These are phyloP conservation scores for Blastobotrys raffinosifermentans DNA, from an alignment of 1,139 yeast genomes.

Conservation along the genomic window DNA sequence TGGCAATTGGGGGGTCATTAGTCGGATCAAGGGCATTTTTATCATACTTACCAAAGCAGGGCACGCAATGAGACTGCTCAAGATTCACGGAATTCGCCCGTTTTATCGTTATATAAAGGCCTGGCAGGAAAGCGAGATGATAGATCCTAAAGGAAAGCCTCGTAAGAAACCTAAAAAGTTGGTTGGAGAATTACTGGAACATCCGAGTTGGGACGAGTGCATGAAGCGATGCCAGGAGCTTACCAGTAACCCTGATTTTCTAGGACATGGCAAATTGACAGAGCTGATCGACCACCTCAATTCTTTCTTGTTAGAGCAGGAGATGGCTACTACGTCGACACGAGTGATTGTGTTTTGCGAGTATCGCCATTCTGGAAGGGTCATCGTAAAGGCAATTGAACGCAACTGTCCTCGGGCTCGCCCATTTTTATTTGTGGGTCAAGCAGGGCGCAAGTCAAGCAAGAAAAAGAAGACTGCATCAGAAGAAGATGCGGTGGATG, in stretches of 20 bases:
- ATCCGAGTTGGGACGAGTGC: slow-evolving; percentile 43
- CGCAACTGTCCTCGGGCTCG: slow-evolving; percentile 40
- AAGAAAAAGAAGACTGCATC: slow-evolving; percentile 10
- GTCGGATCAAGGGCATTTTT: slow-evolving; percentile 6
- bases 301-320: slow-evolving; percentile 42
- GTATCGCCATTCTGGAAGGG: slow-evolving; percentile 81
- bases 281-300: slow-evolving; percentile 52
- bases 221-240: slow-evolving; percentile 42
- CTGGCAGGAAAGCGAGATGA: slow-evolving; percentile 13
- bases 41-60: slow-evolving; percentile 71
- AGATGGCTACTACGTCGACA: slow-evolving; percentile 31
- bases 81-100: slow-evolving; percentile 75
- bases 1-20: neutral
- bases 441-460: slow-evolving; percentile 32
- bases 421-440: slow-evolving; percentile 92
- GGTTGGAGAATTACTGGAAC: slow-evolving; percentile 41
- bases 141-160: slow-evolving; percentile 13
- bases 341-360: slow-evolving; percentile 83
- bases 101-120: slow-evolving; percentile 49
- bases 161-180: slow-evolving; percentile 27
- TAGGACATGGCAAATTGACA: slow-evolving; percentile 75
- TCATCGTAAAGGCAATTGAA: slow-evolving; percentile 67
- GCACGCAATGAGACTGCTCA: slow-evolving; percentile 45
- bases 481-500: slow-evolving; percentile 10
- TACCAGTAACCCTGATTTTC: slow-evolving; percentile 34